phyloP scores from a whole-genome alignment of 1,284 basidiomycete species.

The Singerocomus inundabilis region DNA sequence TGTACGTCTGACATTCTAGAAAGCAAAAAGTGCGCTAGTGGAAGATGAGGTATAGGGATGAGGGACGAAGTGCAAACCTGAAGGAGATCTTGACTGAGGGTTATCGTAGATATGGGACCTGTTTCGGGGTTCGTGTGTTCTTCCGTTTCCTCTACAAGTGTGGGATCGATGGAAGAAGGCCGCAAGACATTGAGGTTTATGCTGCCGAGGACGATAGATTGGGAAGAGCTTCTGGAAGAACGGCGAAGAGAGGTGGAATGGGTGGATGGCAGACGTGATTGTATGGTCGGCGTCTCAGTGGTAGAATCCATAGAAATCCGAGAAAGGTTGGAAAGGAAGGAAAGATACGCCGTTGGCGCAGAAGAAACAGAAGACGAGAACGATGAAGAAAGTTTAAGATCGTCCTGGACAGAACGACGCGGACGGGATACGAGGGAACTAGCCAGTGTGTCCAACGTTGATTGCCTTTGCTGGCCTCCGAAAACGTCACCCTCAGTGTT shows the following conservation, averaged over 20 bases:
- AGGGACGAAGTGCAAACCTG: conserved; percentile 23
- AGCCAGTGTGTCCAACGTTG: conserved; percentile 21
- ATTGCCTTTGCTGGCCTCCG: conserved; percentile 17
- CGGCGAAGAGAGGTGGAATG: conserved; percentile 22
- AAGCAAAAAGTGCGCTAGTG: not conserved
- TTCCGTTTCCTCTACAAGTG: conserved; percentile 16
- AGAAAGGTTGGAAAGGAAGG: conserved; percentile 16
- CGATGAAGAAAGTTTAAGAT: conserved; percentile 17
- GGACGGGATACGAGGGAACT: conserved; percentile 28
- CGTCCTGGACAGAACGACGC: conserved; percentile 18
- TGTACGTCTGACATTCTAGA: conserved; percentile 22
- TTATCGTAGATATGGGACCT: conserved; percentile 18
- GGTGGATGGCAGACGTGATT: conserved; percentile 15
- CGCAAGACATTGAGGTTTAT: conserved; percentile 29
- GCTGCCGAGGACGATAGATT: conserved; percentile 28
- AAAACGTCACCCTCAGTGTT: conserved; percentile 26
- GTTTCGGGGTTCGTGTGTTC: conserved; percentile 10
- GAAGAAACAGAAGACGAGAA: conserved; percentile 26
- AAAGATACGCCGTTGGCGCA: conserved; percentile 21
- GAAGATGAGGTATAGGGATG: not conserved
- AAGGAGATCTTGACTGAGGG: conserved; percentile 29
- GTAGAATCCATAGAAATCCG: conserved; percentile 2
- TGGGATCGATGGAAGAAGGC: conserved; percentile 20
- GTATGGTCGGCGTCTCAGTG: conserved; percentile 22
- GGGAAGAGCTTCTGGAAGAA: conserved; percentile 18